Evolutionary conservation across 179 eudicot species (phyloP).

Genomic region (Beta corolliflora): DNA sequence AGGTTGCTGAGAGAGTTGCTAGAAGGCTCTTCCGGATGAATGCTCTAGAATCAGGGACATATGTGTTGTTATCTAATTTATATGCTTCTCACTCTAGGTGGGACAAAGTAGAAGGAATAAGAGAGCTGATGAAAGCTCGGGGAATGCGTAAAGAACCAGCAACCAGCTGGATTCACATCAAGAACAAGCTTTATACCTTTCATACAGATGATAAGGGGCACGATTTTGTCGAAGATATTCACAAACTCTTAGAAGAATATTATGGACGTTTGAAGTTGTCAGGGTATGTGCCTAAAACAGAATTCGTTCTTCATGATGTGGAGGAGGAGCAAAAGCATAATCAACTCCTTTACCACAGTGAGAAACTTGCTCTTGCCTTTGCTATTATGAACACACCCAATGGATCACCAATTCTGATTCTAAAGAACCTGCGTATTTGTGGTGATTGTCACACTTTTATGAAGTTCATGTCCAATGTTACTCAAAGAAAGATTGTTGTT

Average conservation of each 20-base stretch:
- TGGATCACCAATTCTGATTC: slow-evolving; percentile 29
- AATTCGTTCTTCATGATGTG: slow-evolving; percentile 42
- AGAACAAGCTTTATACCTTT: slow-evolving; percentile 38
- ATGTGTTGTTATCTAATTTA: slow-evolving; percentile 41
- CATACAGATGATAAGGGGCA: slow-evolving; percentile 38
- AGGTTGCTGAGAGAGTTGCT: slow-evolving; percentile 41
- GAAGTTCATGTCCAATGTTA: slow-evolving; percentile 42
- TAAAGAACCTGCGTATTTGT: slow-evolving; percentile 48
- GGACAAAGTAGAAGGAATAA: slow-evolving; percentile 46
- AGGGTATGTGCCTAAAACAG: slow-evolving; percentile 40
- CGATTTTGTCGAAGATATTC: slow-evolving; percentile 28
- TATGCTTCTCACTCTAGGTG: slow-evolving; percentile 46
- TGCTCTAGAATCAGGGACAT: slow-evolving; percentile 36
- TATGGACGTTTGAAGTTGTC: slow-evolving; percentile 30
- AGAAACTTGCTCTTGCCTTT: slow-evolving; percentile 47
- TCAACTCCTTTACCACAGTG: slow-evolving; percentile 43
- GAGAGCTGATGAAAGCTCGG: slow-evolving; percentile 35
- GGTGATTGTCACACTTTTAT: slow-evolving; percentile 49
- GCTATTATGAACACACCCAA: slow-evolving; percentile 38
- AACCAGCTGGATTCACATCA: slow-evolving; percentile 47
- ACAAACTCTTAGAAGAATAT: slow-evolving; percentile 30
- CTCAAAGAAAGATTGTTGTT: slow-evolving; percentile 40
- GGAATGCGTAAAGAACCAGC: slow-evolving; percentile 45
- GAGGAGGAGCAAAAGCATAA: slow-evolving; percentile 50
- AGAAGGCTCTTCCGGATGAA: slow-evolving; percentile 39